These are phyloP conservation scores for Dipteronia dyeriana DNA, from an alignment of 345 rosid species.

Conservation along the genomic window DNA sequence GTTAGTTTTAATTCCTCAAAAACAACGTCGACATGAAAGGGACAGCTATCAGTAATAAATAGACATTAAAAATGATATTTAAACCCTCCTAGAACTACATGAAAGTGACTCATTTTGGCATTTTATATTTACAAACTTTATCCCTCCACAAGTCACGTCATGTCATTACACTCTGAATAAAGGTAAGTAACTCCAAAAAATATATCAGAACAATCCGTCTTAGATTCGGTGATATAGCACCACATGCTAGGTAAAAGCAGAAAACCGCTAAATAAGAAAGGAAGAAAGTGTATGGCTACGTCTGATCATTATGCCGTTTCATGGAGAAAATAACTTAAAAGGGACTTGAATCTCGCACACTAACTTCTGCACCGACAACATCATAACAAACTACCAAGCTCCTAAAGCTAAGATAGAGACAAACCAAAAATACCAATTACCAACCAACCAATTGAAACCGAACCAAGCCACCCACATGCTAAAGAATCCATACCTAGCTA, in stretches of 20 bases:
- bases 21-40: background rate
- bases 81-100: background rate
- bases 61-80: background rate
- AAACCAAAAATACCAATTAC: constrained; percentile 3
- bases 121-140: constrained; percentile 2
- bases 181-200: background rate
- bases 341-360: background rate
- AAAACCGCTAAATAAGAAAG: background rate
- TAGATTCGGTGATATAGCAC: background rate
- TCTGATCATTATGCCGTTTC: background rate
- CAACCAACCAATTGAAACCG: background rate
- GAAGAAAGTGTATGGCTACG: background rate
- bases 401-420: background rate
- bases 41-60: background rate
- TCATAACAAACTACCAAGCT: background rate
- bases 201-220: background rate
- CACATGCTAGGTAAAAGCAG: background rate
- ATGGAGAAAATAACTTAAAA: background rate
- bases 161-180: background rate
- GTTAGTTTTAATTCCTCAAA: background rate
- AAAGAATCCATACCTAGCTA: constrained; percentile 1
- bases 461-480: background rate
- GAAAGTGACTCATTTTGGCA: background rate
- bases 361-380: background rate
- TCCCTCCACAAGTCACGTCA: background rate